Evolutionary conservation across 2,329 filamentous ascomycete species (phyloP).

Genomic region (Phyllosticta paracitricarpa): DNA sequence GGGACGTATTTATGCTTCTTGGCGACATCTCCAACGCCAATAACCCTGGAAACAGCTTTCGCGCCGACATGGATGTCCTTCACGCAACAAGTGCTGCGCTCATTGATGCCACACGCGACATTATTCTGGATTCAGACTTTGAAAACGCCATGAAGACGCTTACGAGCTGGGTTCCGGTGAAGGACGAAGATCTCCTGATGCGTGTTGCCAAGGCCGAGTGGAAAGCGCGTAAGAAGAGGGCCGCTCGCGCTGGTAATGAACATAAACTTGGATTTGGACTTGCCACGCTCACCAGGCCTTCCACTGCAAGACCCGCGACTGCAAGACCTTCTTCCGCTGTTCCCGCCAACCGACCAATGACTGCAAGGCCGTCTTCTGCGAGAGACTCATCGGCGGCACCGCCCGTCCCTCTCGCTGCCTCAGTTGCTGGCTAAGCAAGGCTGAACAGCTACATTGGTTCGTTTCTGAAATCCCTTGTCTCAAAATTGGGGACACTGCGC

Average conservation of each 20-base stretch:
- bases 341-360: neutral
- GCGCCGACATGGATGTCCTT: slow-evolving; percentile 67
- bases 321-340: neutral
- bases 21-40: slow-evolving; percentile 46
- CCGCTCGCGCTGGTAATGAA: neutral
- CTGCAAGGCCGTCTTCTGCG: neutral
- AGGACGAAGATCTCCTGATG: slow-evolving; percentile 90
- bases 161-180: slow-evolving; percentile 87
- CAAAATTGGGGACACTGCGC: neutral
- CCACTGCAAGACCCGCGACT: neutral
- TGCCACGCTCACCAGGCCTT: neutral
- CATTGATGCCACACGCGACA: slow-evolving; percentile 80
- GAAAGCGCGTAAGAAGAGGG: slow-evolving; percentile 53
- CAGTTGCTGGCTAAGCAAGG: neutral
- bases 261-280: neutral
- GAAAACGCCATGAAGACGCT: slow-evolving; percentile 97
- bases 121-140: slow-evolving; percentile 86
- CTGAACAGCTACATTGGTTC: neutral
- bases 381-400: neutral
- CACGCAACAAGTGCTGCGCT: slow-evolving; percentile 85
- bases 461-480: neutral
- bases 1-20: slow-evolving; percentile 95
- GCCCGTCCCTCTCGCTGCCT: neutral
- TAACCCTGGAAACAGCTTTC: slow-evolving; percentile 11
- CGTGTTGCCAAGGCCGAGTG: slow-evolving; percentile 80